phyloP scores from a whole-genome alignment of 2,329 filamentous ascomycete genomes.

The Sclerotinia sclerotiorum region DNA sequence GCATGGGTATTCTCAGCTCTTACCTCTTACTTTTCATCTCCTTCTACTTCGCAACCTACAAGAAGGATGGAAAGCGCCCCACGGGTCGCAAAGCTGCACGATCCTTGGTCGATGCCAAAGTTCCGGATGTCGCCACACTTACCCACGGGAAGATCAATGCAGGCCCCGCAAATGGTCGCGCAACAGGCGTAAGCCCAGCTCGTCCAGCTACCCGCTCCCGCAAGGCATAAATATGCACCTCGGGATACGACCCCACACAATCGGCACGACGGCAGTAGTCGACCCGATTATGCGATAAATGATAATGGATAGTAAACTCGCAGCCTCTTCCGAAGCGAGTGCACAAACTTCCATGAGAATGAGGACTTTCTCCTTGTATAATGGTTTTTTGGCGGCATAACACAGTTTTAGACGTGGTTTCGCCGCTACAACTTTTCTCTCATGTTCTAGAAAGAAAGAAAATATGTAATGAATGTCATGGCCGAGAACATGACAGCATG shows the following conservation, averaged over 20 bases:
- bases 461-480: constrained; percentile 17
- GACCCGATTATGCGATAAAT: constrained; percentile 17
- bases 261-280: constrained; percentile 7
- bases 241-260: constrained; percentile 13
- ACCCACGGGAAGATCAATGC: constrained; percentile 47
- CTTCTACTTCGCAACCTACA: constrained; percentile 97
- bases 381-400: constrained; percentile 9
- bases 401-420: not conserved
- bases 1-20: constrained; percentile 87
- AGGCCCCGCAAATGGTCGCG: constrained; percentile 50
- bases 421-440: not conserved
- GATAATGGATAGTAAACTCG: constrained; percentile 20
- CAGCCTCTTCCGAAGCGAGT: constrained; percentile 18
- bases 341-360: constrained; percentile 29
- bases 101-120: constrained; percentile 47
- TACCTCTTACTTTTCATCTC: constrained; percentile 98
- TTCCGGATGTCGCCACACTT: constrained; percentile 40
- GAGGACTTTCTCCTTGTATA: constrained; percentile 17
- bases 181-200: constrained; percentile 42
- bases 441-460: constrained; percentile 13
- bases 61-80: constrained; percentile 76
- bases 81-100: constrained; percentile 73
- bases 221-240: constrained; percentile 37
- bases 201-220: constrained; percentile 40
- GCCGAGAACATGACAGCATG: constrained; percentile 3